Conservation (phyloP, 177 flowering plant species). For the Vitis hybrid region DNA sequence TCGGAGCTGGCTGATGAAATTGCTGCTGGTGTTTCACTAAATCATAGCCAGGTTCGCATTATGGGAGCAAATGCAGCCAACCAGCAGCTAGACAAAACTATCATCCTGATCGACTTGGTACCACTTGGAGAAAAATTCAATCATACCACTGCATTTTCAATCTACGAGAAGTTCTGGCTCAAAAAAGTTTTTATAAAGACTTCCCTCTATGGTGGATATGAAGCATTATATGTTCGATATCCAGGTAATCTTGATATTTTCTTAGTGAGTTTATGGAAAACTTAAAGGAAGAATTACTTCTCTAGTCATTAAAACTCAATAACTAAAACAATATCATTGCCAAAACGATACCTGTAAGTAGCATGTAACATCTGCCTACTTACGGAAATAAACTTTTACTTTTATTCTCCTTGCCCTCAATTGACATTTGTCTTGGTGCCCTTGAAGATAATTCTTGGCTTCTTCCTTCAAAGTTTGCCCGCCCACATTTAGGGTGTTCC, state of each 20-base stretch:
- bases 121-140: conserved; percentile 43
- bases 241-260: conserved; percentile 42
- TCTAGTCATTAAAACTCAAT: not conserved
- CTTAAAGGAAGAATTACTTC: conserved; percentile 1
- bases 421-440: conserved; percentile 1
- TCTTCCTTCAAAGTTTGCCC: not conserved
- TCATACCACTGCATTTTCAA: conserved; percentile 29
- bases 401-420: not conserved
- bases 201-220: conserved; percentile 52
- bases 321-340: no score
- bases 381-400: not conserved
- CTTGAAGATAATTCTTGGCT: not conserved
- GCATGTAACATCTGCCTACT: no score
- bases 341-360: no score
- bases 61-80: conserved; percentile 62
- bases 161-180: conserved; percentile 51
- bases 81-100: conserved; percentile 50
- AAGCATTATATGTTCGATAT: conserved; percentile 59
- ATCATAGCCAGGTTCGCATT: conserved; percentile 62
- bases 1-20: conserved; percentile 56
- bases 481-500: not conserved
- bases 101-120: conserved; percentile 54
- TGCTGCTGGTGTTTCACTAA: conserved; percentile 35
- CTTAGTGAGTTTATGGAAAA: not conserved
- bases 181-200: conserved; percentile 30